Percentiles rank a stretch among this genome's conserved stretches.
phyloP scores from a whole-genome alignment of 2,329 filamentous ascomycete genomes.

The Cryphonectria carpinicola region DNA sequence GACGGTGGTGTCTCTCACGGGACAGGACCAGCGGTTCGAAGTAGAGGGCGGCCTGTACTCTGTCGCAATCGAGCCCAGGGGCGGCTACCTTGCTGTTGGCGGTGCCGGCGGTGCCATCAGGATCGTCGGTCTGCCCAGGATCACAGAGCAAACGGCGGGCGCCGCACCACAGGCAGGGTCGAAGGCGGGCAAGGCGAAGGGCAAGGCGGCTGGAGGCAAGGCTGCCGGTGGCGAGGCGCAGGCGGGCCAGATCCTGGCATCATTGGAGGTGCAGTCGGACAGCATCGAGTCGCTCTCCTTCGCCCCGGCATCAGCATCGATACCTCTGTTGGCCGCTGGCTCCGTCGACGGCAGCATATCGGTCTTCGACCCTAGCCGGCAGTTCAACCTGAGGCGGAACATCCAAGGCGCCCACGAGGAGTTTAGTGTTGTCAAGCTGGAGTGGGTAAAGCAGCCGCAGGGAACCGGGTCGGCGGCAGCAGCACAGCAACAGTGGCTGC shows the following conservation, averaged over 20 bases:
- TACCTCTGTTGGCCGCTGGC: constrained; percentile 60
- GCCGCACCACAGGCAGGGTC: constrained; percentile 28
- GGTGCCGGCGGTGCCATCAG: constrained; percentile 86
- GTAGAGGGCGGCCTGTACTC: constrained; percentile 92
- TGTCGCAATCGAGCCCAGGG: constrained; percentile 79
- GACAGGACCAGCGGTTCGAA: constrained; percentile 84
- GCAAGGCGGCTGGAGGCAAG: constrained; percentile 33
- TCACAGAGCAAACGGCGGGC: constrained; percentile 37
- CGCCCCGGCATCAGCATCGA: constrained; percentile 52
- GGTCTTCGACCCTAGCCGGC: constrained; percentile 83
- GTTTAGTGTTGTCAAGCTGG: constrained; percentile 89
- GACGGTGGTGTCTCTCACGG: constrained; percentile 77
- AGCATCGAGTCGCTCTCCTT: constrained; percentile 79
- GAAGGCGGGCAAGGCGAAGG: constrained; percentile 32
- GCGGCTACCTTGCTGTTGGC: constrained; percentile 80
- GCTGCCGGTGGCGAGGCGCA: constrained; percentile 39
- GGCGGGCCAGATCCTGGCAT: constrained; percentile 72
- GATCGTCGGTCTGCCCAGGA: constrained; percentile 79
- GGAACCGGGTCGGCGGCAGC: constrained; percentile 13
- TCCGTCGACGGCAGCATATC: constrained; percentile 79
- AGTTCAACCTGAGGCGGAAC: constrained; percentile 83
- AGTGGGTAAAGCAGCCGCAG: constrained; percentile 70
- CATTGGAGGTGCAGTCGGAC: constrained; percentile 75
- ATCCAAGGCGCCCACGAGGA: constrained; percentile 84
- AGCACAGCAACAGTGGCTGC: constrained; percentile 61